Evolutionary conservation across 2,329 filamentous ascomycete genomes (phyloP), one percentile per base, ranked within the genome.

Genomic region (Colletotrichum neosansevieriae): DNA sequence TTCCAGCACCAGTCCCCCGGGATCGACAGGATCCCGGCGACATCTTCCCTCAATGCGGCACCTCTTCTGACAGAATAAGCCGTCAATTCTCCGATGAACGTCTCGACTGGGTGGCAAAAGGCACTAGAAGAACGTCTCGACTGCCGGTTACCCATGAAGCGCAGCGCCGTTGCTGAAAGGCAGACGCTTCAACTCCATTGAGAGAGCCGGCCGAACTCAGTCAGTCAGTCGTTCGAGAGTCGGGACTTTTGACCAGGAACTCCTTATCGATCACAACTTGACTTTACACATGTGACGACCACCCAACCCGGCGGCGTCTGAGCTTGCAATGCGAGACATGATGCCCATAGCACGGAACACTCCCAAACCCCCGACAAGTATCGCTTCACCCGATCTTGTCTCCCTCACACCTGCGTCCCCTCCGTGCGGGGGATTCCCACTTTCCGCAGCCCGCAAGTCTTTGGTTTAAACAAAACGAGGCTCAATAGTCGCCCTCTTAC

Each of bases 321-420:
- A 67, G 44, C 59, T 38, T 58, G 53, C 7, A 47, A 53, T 47
- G 44, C 51, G 34, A 21, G n/a, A 53, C 36, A 54, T 49, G 54
- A 59, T 38, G 53, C 61, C 56, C 32, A 38, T 13, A 6, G 65
- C 53, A 65, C 45, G 65, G 24, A 40, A 65, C 32, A 65, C 32
- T 21, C 40, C 11, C 17, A 50, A 29, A 64, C 38, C 54, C 61
- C 64, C 45, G 60, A 65, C 65, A 58, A 49, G 65, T 65, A 65
- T 68, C 38, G 61, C 47, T 24, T 68, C 65, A 68, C 40, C 65
- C 53, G 60, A 68, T 65, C 32, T 58, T 42, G 42, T 5, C 21
- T 57, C n/a, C n/a, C n/a, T 24, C 24, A 15, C 34, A 42, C 34
- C 40, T 40, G 12, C 11, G 5, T 17, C 10, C 7, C n/a, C 32